Conservation (phyloP, 2,329 filamentous ascomycete species). For the Diaporthe amygdali region DNA sequence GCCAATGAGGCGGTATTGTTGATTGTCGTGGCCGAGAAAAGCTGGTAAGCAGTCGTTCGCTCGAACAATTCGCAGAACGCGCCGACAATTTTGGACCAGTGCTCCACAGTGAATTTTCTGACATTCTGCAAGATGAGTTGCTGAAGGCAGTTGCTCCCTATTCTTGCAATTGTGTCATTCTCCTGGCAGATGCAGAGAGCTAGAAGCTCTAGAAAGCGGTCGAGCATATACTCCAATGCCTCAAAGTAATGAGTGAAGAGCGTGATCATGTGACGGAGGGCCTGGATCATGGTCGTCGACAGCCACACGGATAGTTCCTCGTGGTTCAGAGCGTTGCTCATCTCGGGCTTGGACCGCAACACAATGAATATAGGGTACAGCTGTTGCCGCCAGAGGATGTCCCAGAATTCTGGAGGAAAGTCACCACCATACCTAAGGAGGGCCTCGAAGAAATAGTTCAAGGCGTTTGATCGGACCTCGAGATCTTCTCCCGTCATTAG, state of each 20-base stretch:
- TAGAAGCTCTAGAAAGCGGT: constrained; percentile 92
- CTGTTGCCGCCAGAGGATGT: constrained; percentile 95
- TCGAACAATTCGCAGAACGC: constrained; percentile 97
- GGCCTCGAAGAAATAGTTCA: constrained; percentile 97
- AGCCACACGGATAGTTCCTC: constrained; percentile 98
- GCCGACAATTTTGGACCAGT: constrained; percentile 94
- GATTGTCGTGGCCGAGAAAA: constrained; percentile 83
- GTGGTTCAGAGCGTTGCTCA: constrained; percentile 93
- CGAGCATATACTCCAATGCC: constrained; percentile 94
- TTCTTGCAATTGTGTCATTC: constrained; percentile 96
- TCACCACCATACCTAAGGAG: constrained; percentile 88
- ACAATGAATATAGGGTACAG: constrained; percentile 99
- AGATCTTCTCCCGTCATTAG: constrained; percentile 99
- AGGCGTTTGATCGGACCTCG: constrained; percentile 87
- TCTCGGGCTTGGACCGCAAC: constrained; percentile 92
- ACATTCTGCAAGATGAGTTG: constrained; percentile 97
- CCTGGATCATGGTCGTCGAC: constrained; percentile 99
- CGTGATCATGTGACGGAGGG: constrained; percentile 96
- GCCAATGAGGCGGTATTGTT: constrained; percentile 57
- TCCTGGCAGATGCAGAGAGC: constrained; percentile 98
- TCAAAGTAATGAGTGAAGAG: constrained; percentile 99
- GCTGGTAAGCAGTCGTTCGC: constrained; percentile 89
- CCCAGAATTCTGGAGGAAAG: constrained; percentile 96
- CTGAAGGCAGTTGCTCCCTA: constrained; percentile 97
- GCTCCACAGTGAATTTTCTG: constrained; percentile 81